phyloP scores from a whole-genome alignment of 495 filamentous ascomycete species.

The Xylaria grammica region DNA sequence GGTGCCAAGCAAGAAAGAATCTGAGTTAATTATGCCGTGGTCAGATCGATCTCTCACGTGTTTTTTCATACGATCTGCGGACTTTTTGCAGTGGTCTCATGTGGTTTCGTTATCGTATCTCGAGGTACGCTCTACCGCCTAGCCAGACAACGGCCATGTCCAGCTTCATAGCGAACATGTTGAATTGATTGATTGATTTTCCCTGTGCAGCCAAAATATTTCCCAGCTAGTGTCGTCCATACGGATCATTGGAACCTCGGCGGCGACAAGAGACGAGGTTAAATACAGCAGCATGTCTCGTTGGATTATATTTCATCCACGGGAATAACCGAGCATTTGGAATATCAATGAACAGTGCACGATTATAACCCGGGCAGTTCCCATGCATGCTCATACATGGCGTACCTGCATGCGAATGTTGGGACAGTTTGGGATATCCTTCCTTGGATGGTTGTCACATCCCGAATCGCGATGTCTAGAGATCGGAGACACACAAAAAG shows the following conservation, averaged over 20 bases:
- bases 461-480: neutral
- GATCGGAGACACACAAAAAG: slow-evolving; percentile 2
- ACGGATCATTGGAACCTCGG: neutral
- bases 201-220: neutral
- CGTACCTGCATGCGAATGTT: slow-evolving; percentile 12
- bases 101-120: neutral
- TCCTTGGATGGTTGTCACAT: slow-evolving; percentile 18
- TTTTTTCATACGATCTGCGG: slow-evolving; percentile 14
- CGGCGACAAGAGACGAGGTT: neutral
- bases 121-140: too few species aligned
- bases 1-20: slow-evolving; percentile 7
- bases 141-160: too few species aligned
- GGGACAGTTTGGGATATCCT: slow-evolving; percentile 2
- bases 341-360: neutral
- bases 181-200: neutral
- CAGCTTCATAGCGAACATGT: too few species aligned
- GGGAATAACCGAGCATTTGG: neutral
- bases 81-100: neutral
- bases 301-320: neutral
- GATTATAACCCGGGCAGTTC: neutral
- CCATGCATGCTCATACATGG: slow-evolving; percentile 2
- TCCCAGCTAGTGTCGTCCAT: neutral
- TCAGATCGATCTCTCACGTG: slow-evolving; percentile 22
- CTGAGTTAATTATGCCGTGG: slow-evolving; percentile 12
- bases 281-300: neutral